Evolutionary conservation across 257 asterid species (phyloP), one percentile per base, ranked within the genome.

Genomic region (Scutellaria galericulata): DNA sequence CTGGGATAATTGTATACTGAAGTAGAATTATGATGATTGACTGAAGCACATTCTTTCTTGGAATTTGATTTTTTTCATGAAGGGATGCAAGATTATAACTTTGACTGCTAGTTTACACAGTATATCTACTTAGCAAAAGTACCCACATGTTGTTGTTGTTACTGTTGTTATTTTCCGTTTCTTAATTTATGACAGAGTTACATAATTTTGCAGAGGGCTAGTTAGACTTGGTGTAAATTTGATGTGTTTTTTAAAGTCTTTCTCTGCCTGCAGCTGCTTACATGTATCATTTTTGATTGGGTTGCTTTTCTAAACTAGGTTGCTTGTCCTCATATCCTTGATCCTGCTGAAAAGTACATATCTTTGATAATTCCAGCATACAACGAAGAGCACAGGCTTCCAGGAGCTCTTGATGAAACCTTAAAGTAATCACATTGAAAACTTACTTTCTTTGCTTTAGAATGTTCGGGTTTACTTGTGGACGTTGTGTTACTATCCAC

Each of bases 331-430:
- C 81, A 87, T 84, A 84, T 92, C 57, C 72, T 69, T 47, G 92
- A 89, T 82, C 90, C 90, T 39, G 89, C 97, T 56, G 97, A 88
- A 61, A 92, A 89, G 84, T 92, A 92, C 83, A 65, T 89, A 52
- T 90, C 98, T 22, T 81, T 88, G 86, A 90, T 87, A 55, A 50
- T 87, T 77, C 99, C 99, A 52, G 99, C 98, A 13, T 95, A 83
- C 89, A 91, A 91, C 67, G 98, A 95, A 79, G 96, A 95, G 83
- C 70, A 84, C 82, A 83, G 99, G 82, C 97, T 95, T 70, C 94
- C 98, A 18, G 94, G 90, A 80, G 96, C 97, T 24, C 98, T 95
- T 15, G 88, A 80, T 7, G 99, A 95, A 87, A 86, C 94, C 65
- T 64, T 95, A 68, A 85, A 70, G 99, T 95, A 80, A 84, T 64